Evolutionary conservation across 306 rosid genomes (phyloP).

Genomic region (Amphicarpaea edgeworthii): DNA sequence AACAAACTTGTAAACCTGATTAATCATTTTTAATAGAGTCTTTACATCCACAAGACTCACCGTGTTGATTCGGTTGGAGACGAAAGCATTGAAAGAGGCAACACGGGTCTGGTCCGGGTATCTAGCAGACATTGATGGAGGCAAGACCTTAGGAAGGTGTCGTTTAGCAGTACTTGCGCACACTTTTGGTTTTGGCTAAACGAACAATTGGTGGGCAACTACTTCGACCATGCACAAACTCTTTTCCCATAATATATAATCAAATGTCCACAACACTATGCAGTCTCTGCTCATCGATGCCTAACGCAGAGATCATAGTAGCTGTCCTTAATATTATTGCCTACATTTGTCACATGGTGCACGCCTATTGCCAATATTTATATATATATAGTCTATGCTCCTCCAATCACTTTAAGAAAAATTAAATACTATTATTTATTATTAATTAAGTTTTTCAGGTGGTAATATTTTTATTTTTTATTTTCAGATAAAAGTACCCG

Average conservation of each 20-base stretch:
- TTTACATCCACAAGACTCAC: too few relatives aligned
- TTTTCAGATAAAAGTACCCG: too few relatives aligned
- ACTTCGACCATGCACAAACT: neutral
- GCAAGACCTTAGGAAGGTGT: conserved; percentile 43
- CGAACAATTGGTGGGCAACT: conserved; percentile 29
- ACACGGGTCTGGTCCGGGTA: conserved; percentile 43
- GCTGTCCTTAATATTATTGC: neutral
- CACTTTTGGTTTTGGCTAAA: conserved; percentile 44
- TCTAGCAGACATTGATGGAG: conserved; percentile 62
- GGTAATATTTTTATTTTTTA: too few relatives aligned
- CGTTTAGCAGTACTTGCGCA: conserved; percentile 42
- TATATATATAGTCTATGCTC: too few relatives aligned
- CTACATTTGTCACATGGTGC: neutral
- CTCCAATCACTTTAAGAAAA: neutral
- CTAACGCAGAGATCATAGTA: neutral
- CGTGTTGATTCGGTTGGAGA: neutral
- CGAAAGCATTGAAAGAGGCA: conserved; percentile 49
- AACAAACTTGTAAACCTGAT: too few relatives aligned
- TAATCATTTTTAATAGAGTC: too few relatives aligned
- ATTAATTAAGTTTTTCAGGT: too few relatives aligned
- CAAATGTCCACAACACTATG: too few relatives aligned
- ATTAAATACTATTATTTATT: too few relatives aligned
- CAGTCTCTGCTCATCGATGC: neutral
- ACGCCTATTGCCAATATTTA: too few relatives aligned
- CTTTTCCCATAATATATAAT: neutral